These are phyloP conservation scores for Tricholoma sp. DNA, from an alignment of 768 basidiomycete species.

Conservation along the genomic window DNA sequence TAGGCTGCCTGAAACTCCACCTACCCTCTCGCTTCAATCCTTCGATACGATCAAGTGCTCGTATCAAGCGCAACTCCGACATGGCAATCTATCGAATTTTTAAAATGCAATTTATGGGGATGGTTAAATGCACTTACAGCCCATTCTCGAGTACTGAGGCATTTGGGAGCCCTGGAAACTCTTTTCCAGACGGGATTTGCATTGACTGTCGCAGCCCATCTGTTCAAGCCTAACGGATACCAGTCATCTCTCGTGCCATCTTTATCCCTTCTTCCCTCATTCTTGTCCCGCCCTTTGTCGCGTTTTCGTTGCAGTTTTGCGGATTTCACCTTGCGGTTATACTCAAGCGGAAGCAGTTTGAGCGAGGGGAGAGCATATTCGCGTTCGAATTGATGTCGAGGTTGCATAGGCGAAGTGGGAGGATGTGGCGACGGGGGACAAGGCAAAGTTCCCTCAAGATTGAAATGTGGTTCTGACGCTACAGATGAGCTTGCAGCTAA, in stretches of 20 bases:
- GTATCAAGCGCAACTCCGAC: slow-evolving; percentile 69
- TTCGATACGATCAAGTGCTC: slow-evolving; percentile 83
- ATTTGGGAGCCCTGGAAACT: slow-evolving; percentile 68
- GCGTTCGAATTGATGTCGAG: slow-evolving; percentile 36
- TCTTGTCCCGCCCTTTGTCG: slow-evolving; percentile 45
- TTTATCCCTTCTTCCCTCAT: slow-evolving; percentile 37
- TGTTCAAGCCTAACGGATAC: slow-evolving; percentile 57
- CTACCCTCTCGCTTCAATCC: slow-evolving; percentile 68
- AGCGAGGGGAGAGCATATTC: slow-evolving; percentile 52
- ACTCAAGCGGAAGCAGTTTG: slow-evolving; percentile 50
- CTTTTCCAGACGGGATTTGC: slow-evolving; percentile 75
- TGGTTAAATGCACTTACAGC: slow-evolving; percentile 45
- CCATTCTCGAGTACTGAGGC: slow-evolving; percentile 79
- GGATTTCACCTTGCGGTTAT: slow-evolving; percentile 33
- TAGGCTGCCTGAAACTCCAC: slow-evolving; percentile 95
- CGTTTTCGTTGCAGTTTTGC: slow-evolving; percentile 29
- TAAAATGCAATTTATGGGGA: not conserved
- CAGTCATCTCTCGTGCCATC: slow-evolving; percentile 47
- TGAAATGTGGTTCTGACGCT: slow-evolving; percentile 5
- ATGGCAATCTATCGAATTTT: slow-evolving; percentile 59
- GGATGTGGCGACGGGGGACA: slow-evolving; percentile 6
- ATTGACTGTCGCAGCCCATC: slow-evolving; percentile 69
- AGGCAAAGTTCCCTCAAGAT: slow-evolving; percentile 4
- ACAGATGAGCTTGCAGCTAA: slow-evolving; percentile 5
- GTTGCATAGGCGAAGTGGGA: slow-evolving; percentile 17